phyloP scores from a whole-genome alignment of 2,329 filamentous ascomycete species.

The Pseudovirgaria hyperparasitica region DNA sequence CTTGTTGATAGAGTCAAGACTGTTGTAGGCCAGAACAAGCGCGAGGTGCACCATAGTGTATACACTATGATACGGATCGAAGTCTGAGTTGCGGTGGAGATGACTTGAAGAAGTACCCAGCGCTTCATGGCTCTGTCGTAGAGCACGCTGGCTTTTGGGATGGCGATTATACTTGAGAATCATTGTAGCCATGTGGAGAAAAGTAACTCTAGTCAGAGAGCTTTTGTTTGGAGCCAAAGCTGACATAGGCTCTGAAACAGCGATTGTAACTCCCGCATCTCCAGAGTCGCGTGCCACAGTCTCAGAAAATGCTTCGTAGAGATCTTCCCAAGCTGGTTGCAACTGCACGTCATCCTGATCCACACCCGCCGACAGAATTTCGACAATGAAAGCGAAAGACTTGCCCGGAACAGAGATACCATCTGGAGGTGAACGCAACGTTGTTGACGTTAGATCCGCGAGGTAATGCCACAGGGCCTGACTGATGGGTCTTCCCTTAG shows the following conservation, averaged over 20 bases:
- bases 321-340: constrained; percentile 10
- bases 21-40: constrained; percentile 41
- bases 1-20: constrained; percentile 27
- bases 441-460: too few relatives aligned
- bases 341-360: constrained; percentile 31
- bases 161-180: constrained; percentile 20
- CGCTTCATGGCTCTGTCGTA: constrained; percentile 52
- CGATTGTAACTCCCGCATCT: constrained; percentile 51
- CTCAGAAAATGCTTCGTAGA: constrained; percentile 45
- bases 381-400: constrained; percentile 57
- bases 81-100: constrained; percentile 19
- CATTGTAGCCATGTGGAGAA: constrained; percentile 19
- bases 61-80: constrained; percentile 52
- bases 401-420: constrained; percentile 44
- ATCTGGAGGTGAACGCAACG: neutral
- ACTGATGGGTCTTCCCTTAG: too few relatives aligned
- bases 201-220: constrained; percentile 17
- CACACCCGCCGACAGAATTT: constrained; percentile 47
- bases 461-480: too few relatives aligned
- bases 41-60: constrained; percentile 47
- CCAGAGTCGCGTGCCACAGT: constrained; percentile 50
- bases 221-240: constrained; percentile 20
- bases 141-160: constrained; percentile 28
- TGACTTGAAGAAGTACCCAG: constrained; percentile 47
- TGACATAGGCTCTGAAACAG: constrained; percentile 59